These are phyloP conservation scores for Wallacemonas sp. DNA, from an alignment of 208 protist species.

Conservation along the genomic window DNA sequence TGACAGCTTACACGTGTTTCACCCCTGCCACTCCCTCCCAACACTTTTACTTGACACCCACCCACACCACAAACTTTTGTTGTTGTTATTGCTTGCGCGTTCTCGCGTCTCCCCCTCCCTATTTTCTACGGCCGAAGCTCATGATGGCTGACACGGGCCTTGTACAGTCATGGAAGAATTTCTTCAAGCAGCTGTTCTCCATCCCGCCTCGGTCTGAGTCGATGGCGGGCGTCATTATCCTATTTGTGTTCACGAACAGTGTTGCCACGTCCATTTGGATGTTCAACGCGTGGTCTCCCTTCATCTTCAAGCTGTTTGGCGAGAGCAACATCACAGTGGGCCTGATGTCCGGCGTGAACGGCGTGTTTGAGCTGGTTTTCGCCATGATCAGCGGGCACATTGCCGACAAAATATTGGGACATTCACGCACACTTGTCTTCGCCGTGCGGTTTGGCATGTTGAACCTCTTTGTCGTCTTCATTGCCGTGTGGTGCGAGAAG, in stretches of 20 bases:
- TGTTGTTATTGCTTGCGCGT: no score
- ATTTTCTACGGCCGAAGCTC: no score
- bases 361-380: constrained; percentile 40
- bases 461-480: constrained; percentile 30
- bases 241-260: constrained; percentile 73
- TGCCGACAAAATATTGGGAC: constrained; percentile 53
- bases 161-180: not conserved
- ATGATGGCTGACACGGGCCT: not conserved
- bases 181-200: constrained; percentile 9
- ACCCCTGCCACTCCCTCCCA: not conserved
- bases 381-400: constrained; percentile 52
- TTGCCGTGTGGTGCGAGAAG: constrained; percentile 33
- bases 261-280: constrained; percentile 74
- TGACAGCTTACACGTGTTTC: no score
- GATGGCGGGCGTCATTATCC: constrained; percentile 60
- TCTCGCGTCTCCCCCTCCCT: no score
- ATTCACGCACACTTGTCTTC: constrained; percentile 47
- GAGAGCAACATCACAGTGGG: constrained; percentile 63
- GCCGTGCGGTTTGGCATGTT: constrained; percentile 43
- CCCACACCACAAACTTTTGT: not conserved
- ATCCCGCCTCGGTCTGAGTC: constrained; percentile 29
- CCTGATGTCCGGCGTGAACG: constrained; percentile 61
- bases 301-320: constrained; percentile 50
- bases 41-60: not conserved
- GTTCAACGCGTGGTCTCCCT: constrained; percentile 70